Evolutionary conservation across 495 filamentous ascomycete genomes (phyloP).

Genomic region (Parathielavia hyrcaniae): DNA sequence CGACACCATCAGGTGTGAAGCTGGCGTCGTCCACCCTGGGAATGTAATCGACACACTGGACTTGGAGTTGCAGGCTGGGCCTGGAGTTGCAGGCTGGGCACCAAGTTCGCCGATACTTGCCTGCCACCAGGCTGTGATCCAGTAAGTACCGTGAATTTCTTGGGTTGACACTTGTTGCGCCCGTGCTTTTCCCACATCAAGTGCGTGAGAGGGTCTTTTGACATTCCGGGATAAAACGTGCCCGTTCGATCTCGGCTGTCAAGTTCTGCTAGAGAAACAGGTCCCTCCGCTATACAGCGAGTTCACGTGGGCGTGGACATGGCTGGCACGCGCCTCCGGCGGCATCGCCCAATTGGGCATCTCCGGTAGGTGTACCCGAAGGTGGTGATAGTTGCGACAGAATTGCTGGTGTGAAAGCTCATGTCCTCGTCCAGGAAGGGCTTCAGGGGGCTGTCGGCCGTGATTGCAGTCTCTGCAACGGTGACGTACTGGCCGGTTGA

Average conservation of each 20-base stretch:
- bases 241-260: conserved; percentile 18
- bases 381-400: conserved; percentile 23
- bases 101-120: conserved; percentile 5
- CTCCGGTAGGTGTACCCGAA: conserved; percentile 49
- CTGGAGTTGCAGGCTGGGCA: conserved; percentile 26
- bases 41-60: conserved; percentile 19
- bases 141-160: background rate
- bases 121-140: conserved; percentile 19
- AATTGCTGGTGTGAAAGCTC: conserved; percentile 38
- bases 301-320: conserved; percentile 31
- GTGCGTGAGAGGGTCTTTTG: background rate
- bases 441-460: conserved; percentile 38
- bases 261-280: conserved; percentile 22
- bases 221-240: conserved; percentile 14
- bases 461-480: conserved; percentile 25
- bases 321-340: conserved; percentile 20
- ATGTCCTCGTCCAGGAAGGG: conserved; percentile 38
- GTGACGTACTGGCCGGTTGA: conserved; percentile 33
- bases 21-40: conserved; percentile 10
- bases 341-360: conserved; percentile 23
- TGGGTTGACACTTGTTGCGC: too few species aligned
- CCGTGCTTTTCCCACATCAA: background rate
- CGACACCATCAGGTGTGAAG: conserved; percentile 7
- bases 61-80: conserved; percentile 19
- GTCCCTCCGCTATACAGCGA: conserved; percentile 27